Base-by-base conservation (phyloP, 1,139 yeast genomes). In the Lipomyces yarrowii region DNA sequence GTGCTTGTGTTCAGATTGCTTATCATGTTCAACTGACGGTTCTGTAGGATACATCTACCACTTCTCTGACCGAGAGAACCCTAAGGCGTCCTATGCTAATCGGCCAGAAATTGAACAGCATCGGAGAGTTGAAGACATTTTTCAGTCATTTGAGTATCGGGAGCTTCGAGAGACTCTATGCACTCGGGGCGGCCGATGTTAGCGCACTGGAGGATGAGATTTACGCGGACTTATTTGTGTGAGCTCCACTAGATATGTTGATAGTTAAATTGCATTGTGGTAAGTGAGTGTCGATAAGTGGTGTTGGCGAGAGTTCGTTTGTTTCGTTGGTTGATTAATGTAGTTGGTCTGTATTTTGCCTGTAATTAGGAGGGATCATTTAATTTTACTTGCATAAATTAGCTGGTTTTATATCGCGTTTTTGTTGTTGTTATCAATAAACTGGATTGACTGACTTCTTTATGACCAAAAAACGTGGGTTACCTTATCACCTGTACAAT, bases 121-220 rank as follows among this genome's bases (percentile, higher is more conserved):
- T 88, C n/a, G 77, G 82, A 1, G 83, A 84, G 57, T 79, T 93
- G 70, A 84, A 88, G 64, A 84, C 84, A 11, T 92, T 90, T 74
- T 89, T 90, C 74, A 89, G 88, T 71, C 87, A 85, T 63, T 78
- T 91, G 67, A 87, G 96, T 71, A 84, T 89, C 68, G 82, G 84
- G 56, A 88, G 87, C 70, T 92, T 88, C 75, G 97, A 92, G 74
- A 83, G 88, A 70, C 83, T 84, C 26, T 92, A 88, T 74, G 83
- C 87, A 8, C 78, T 90, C 73, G 81, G 79, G 53, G 74, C 73
- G 1, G 78, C 85, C 0, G 90, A 91, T 73, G 59, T 74, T 37
- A 78, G 75, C 0, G 79, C 80, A 0, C 86, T 91, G 73, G 81
- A 81, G 63, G 75, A 76, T 7, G 96, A 90, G 74, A 72, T 88